A percentile compares a stretch with the other conserved stretches of the same genome.
These are phyloP conservation scores for Coniochaeta hoffmannii DNA, from an alignment of 2,329 filamentous ascomycete species.

Conservation along the genomic window DNA sequence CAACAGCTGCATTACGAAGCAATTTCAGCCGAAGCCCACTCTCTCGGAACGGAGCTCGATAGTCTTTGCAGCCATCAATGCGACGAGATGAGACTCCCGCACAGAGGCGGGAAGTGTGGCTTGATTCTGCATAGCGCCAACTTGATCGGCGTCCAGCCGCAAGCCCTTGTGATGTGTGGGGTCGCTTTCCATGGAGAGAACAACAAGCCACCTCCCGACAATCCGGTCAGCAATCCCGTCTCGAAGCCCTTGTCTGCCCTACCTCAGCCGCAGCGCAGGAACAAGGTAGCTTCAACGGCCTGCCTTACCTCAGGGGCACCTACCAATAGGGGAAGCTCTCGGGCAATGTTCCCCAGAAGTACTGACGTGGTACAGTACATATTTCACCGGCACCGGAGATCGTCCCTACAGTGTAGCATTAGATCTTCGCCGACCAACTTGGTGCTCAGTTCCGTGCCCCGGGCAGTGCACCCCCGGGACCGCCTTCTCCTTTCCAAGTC, in stretches of 20 bases:
- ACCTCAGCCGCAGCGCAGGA: background rate
- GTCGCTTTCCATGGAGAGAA: background rate
- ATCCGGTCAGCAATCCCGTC: constrained; percentile 3
- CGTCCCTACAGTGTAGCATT: too few species aligned
- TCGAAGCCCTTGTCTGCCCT: background rate
- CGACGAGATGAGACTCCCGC: background rate
- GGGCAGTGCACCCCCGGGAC: background rate
- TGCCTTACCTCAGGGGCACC: background rate
- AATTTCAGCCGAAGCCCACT: background rate
- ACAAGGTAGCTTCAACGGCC: background rate
- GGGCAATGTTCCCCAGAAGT: too few species aligned
- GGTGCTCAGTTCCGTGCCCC: background rate
- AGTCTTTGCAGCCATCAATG: background rate
- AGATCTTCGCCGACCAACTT: background rate
- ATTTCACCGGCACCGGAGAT: too few species aligned
- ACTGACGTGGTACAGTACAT: too few species aligned
- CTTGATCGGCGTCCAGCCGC: background rate
- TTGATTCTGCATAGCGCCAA: background rate
- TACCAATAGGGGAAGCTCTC: background rate
- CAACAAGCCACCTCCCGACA: constrained; percentile 5
- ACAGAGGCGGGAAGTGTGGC: background rate
- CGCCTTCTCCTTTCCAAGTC: background rate
- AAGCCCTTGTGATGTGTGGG: background rate
- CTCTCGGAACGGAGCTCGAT: background rate
- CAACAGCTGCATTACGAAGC: background rate